Percentiles rank a stretch among this genome's conserved stretches.
Conservation (phyloP, 352 stramenopile genomes). For the Blastocystis sp. region DNA sequence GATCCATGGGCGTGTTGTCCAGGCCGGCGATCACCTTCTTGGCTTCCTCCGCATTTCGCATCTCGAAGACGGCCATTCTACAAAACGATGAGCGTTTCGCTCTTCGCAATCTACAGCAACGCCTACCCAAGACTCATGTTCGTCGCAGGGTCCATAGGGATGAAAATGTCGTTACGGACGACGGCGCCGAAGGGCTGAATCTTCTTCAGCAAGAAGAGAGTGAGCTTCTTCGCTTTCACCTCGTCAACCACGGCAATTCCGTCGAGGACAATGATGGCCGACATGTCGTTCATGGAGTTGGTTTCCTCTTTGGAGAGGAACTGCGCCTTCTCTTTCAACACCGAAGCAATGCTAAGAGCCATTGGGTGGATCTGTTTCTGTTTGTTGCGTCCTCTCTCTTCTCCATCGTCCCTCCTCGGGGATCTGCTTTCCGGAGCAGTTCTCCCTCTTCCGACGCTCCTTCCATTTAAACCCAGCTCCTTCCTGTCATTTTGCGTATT, state of each 20-base stretch:
- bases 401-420: too few species aligned
- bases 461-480: too few species aligned
- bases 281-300: constrained; percentile 2
- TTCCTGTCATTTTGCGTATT: too few species aligned
- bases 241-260: constrained; percentile 54
- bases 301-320: constrained; percentile 47
- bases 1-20: constrained; percentile 54
- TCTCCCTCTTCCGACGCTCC: too few species aligned
- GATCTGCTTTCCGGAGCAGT: too few species aligned
- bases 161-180: constrained; percentile 43
- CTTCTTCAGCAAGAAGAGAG: constrained; percentile 35
- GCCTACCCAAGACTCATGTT: constrained; percentile 38
- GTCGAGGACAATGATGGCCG: constrained; percentile 10
- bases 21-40: constrained; percentile 31
- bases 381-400: too few species aligned
- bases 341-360: constrained; percentile 45
- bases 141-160: constrained; percentile 42
- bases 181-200: constrained; percentile 44
- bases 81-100: not conserved
- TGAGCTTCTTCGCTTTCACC: constrained; percentile 56
- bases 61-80: constrained; percentile 49
- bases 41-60: constrained; percentile 12
- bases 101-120: not conserved
- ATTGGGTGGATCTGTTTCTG: constrained; percentile 24
- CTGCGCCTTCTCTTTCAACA: constrained; percentile 10